phyloP scores from a whole-genome alignment of 1,139 yeast species.

The Blastobotrys ciferrii region DNA sequence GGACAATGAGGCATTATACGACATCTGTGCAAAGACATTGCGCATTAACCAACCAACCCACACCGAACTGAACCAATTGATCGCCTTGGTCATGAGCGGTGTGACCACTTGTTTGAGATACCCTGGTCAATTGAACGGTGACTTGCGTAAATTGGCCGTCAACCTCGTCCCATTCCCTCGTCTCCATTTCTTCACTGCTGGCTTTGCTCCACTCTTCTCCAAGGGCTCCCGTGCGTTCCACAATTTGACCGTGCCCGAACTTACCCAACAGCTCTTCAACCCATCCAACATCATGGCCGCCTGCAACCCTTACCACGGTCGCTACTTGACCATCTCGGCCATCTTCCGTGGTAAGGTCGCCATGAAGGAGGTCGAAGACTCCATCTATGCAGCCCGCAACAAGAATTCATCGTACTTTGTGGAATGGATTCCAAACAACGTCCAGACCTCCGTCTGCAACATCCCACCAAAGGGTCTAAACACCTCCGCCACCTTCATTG shows the following conservation, averaged over 20 bases:
- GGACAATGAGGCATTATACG: conserved; percentile 47
- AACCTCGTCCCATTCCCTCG: conserved; percentile 49
- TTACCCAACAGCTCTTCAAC: conserved; percentile 47
- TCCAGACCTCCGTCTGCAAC: conserved; percentile 45
- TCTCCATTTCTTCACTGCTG: conserved; percentile 47
- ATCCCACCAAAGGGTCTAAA: conserved; percentile 43
- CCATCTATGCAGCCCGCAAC: conserved; percentile 36
- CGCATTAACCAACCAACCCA: conserved; percentile 42
- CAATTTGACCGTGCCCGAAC: conserved; percentile 43
- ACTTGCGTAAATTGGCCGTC: conserved; percentile 46
- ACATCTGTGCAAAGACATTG: conserved; percentile 43
- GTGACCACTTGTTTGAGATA: conserved; percentile 46
- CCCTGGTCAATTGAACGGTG: conserved; percentile 49
- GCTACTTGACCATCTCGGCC: conserved; percentile 45
- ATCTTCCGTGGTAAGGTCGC: conserved; percentile 47
- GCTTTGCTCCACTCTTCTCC: conserved; percentile 45
- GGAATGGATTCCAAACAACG: conserved; percentile 45
- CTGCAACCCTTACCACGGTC: conserved; percentile 43
- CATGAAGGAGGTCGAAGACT: conserved; percentile 47
- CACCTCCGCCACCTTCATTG: conserved; percentile 46
- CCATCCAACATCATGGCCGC: conserved; percentile 48
- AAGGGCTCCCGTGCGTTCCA: conserved; percentile 41
- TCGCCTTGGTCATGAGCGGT: conserved; percentile 47
- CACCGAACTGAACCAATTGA: conserved; percentile 43
- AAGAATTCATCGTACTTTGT: conserved; percentile 43